Base-by-base conservation (phyloP, 2,329 filamentous ascomycete species). In the Sporothrix humicola region DNA sequence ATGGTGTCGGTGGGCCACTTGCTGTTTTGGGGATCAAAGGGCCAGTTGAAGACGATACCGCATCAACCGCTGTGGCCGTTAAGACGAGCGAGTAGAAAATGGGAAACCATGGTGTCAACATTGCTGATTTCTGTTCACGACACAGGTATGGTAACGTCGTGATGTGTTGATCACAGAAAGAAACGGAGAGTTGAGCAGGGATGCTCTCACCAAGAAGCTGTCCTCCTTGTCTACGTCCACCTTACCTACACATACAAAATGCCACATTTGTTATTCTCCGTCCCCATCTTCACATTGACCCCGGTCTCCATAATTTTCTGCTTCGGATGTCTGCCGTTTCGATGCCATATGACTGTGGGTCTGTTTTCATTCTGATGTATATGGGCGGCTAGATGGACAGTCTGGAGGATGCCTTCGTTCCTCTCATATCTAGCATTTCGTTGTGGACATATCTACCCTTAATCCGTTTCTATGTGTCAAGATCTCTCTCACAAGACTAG, bases 341-440 rank as follows among this genome's bases (percentile, higher is more conserved):
- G 31, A 56, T 23, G 50, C 68, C 48, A 58, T 70, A 70, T 70
- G 50, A 70, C 65, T 58, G 50, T 70, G 68, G 68, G 68, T 46
- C 68, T 37, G 31, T 37, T 37, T 2, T 37, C 5, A 5, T 56
- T 44, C 1, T 12, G 66, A 15, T 1, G 13, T 12, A 20, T 26
- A 7, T 31, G 15, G 8, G 20, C 31, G 48, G 48, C 23, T 26
- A 1, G 23, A 26, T 26, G 23, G 23, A 1, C 23, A 26, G 23
- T 3, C 1, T 26, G 23, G 23, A 26, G 23, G 23, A 26, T 26
- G 23, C 23, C 23, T 26, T 26, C 23, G 23, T 26, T 26, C 23
- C 23, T 26, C 23, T 26, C 23, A 3, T 26, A 1, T 26, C 23
- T 26, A 3, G 3, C 3, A 26, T 26, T 1, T 26, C 23, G 1